These are phyloP conservation scores for Microthyrium microscopicum DNA, from an alignment of 2,329 filamentous ascomycete genomes.

Conservation along the genomic window DNA sequence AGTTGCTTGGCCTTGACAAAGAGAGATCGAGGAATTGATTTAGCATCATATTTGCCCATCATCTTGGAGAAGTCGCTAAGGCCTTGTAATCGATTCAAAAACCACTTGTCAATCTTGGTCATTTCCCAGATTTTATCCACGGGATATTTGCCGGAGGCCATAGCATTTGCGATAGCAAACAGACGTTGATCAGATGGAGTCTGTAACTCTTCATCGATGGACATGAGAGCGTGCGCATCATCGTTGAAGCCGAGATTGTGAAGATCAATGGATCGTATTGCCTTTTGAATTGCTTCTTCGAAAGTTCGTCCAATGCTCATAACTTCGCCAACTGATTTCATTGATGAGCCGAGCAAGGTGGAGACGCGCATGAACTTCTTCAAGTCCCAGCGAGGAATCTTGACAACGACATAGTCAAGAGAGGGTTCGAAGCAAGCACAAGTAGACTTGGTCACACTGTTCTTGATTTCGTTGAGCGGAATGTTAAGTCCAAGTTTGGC, in stretches of 20 bases:
- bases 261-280: slow-evolving; percentile 87
- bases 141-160: slow-evolving; percentile 82
- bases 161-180: slow-evolving; percentile 95
- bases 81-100: slow-evolving; percentile 78
- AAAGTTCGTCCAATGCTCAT: slow-evolving; percentile 97
- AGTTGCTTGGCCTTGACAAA: slow-evolving; percentile 79
- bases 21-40: slow-evolving; percentile 44
- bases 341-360: slow-evolving; percentile 87
- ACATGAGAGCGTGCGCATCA: slow-evolving; percentile 71
- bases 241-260: slow-evolving; percentile 91
- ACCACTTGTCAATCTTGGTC: slow-evolving; percentile 99
- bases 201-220: slow-evolving; percentile 87
- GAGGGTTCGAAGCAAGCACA: slow-evolving; percentile 98
- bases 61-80: slow-evolving; percentile 75
- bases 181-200: slow-evolving; percentile 94
- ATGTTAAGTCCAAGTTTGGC: slow-evolving; percentile 93
- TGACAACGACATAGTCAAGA: slow-evolving; percentile 93
- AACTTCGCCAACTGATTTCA: slow-evolving; percentile 99
- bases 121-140: slow-evolving; percentile 97
- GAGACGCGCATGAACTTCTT: slow-evolving; percentile 98
- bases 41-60: slow-evolving; percentile 54
- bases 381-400: slow-evolving; percentile 96
- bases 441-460: slow-evolving; percentile 88
- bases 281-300: slow-evolving; percentile 96
- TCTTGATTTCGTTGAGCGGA: slow-evolving; percentile 88